Evolutionary conservation across 2,329 filamentous ascomycete genomes (phyloP), one percentile per base, ranked within the genome.

Genomic region (Phialophora verrucosa): DNA sequence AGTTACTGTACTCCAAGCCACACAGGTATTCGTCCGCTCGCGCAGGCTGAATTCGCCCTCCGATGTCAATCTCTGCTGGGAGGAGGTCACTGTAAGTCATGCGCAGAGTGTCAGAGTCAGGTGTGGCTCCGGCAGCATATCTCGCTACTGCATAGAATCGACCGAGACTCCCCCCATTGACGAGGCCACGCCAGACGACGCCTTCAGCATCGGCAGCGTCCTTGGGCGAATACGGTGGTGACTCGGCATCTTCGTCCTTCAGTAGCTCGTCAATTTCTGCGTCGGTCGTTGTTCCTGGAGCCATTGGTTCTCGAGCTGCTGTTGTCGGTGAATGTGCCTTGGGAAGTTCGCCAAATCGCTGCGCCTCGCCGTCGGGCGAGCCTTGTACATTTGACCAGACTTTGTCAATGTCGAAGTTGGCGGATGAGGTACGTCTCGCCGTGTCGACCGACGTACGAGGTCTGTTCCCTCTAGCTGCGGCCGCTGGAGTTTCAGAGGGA

Each of bases 11-110:
- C 12, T 92, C 88, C 67, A 98, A 83, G 59, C 92, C 89, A 75
- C 92, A 95, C 0, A 99, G 88, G 74, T 99, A 99, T 68, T 96
- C 92, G 64, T 93, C 92, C 11, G 94, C 95, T 70, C 90, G 90
- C 66, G 90, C 85, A 71, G 92, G 88, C 59, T 91, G 87, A 66
- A 99, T 95, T 20, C 95, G 74, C 10, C 80, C 81, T 73, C 91
- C 88, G 67, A 90, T 86, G 47, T 87, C 83, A 35, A 89, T 79
- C 2, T 80, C 85, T 32, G 85, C 82, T 0, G 92, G 91, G 7
- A 97, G 86, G 10, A 98, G 81, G 64, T 90, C 86, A 20, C 85
- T 84, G 92, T 93, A 98, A 11, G 69, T 72, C 66, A 73, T 66
- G 29, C 70, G 66, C n/a, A 74, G 58, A 29, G 69, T 72, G 20